Evolutionary conservation across 1,284 basidiomycete species (phyloP).

Genomic region (Tilletia indica): DNA sequence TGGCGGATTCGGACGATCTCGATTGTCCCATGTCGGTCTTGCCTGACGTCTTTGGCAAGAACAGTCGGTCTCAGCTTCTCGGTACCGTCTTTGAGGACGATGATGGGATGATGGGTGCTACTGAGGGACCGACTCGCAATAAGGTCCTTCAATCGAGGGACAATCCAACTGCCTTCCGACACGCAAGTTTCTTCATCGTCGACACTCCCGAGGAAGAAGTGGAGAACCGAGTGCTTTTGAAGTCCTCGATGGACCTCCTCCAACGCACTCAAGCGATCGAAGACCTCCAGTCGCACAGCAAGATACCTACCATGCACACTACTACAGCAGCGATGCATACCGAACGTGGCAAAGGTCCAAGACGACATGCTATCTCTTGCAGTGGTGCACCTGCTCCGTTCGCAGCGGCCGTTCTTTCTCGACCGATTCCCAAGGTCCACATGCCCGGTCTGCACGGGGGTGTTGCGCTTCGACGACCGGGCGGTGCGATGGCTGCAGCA

Average conservation of each 20-base stretch:
- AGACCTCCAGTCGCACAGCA: neutral
- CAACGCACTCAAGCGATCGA: neutral
- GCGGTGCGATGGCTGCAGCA: neutral
- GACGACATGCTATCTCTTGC: too few species aligned
- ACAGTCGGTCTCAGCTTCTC: conserved; percentile 2
- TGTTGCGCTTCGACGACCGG: neutral
- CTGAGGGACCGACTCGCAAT: neutral
- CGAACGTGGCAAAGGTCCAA: too few species aligned
- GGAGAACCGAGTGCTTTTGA: neutral
- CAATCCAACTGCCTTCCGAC: neutral
- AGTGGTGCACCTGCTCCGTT: neutral
- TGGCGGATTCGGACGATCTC: neutral
- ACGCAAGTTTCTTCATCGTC: conserved; percentile 2
- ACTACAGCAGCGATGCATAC: neutral
- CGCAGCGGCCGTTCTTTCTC: conserved; percentile 1
- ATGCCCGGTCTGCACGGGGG: conserved; percentile 9
- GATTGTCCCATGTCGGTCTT: neutral
- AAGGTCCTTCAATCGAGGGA: neutral
- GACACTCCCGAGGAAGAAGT: conserved; percentile 4
- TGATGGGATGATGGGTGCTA: neutral
- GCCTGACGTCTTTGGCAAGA: neutral
- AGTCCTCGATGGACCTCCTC: neutral
- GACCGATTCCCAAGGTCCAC: neutral
- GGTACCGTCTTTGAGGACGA: conserved; percentile 5
- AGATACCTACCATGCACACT: neutral